Conservation (phyloP, 805 yeast genomes). For the Starmerella tilneyi region DNA sequence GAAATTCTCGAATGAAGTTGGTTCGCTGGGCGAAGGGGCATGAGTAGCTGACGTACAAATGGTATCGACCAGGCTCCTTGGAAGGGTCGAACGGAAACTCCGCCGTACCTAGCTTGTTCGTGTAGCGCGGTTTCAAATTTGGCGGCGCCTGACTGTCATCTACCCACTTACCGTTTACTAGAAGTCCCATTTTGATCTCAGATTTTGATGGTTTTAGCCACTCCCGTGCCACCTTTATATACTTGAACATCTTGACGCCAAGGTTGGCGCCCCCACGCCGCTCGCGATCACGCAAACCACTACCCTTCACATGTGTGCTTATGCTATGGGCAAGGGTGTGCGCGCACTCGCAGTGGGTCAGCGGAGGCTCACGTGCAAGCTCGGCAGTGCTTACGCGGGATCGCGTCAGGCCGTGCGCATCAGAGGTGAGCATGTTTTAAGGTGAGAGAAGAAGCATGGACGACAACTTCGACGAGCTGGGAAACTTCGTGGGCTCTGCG, state of each 20-base stretch:
- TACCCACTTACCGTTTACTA: constrained; percentile 26
- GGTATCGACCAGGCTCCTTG: constrained; percentile 52
- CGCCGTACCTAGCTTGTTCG: constrained; percentile 22
- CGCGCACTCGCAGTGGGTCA: no score
- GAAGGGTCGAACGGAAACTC: constrained; percentile 53
- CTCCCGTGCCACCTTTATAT: no score
- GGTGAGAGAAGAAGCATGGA: constrained; percentile 20
- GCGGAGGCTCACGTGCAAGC: no score
- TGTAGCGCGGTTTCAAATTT: constrained; percentile 19
- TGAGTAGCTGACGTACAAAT: constrained; percentile 70
- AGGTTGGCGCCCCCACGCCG: no score
- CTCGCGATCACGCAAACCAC: no score
- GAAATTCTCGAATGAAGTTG: constrained; percentile 55
- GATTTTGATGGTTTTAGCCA: no score
- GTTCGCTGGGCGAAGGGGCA: constrained; percentile 96
- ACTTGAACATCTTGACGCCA: no score
- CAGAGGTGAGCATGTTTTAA: no score
- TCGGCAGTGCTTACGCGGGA: no score
- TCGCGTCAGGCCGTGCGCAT: no score
- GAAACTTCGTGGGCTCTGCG: constrained; percentile 28
- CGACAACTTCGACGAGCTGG: constrained; percentile 28
- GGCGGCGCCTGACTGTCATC: constrained; percentile 23
- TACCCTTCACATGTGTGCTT: no score
- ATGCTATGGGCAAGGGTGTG: no score
- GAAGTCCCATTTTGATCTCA: constrained; percentile 26